Conservation (phyloP, 345 rosid genomes). For the Salix koriyanagi region DNA sequence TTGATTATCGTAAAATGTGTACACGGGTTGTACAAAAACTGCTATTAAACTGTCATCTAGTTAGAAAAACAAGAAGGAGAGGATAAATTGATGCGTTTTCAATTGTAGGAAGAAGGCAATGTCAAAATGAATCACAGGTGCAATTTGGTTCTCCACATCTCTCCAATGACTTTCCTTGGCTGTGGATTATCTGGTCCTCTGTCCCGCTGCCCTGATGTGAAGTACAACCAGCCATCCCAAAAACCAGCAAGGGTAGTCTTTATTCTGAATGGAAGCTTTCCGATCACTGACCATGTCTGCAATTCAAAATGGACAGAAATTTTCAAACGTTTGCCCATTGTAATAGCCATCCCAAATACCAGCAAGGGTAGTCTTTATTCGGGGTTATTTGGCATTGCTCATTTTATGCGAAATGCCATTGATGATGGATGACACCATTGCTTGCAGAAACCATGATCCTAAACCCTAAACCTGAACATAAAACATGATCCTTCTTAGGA, state of each 20-base stretch:
- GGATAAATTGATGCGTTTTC: neutral
- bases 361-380: no score
- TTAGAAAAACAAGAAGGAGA: neutral
- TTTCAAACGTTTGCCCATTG: neutral
- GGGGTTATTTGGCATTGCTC: neutral
- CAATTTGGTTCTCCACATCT: constrained; percentile 80
- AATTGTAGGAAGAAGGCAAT: neutral
- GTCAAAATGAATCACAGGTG: constrained; percentile 24
- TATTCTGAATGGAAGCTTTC: constrained; percentile 72
- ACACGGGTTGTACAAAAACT: neutral
- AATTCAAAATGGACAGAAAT: constrained; percentile 2
- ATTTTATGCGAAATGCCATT: neutral
- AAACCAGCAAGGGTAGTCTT: constrained; percentile 63
- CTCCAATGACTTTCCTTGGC: constrained; percentile 67
- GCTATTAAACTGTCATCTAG: neutral
- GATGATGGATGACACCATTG: neutral
- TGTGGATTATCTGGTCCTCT: constrained; percentile 79
- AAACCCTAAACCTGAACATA: neutral
- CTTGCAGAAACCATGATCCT: no score
- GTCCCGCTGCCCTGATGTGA: constrained; percentile 81
- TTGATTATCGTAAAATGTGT: neutral
- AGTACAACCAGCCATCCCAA: constrained; percentile 79
- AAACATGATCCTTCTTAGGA: neutral
- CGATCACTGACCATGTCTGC: constrained; percentile 85
- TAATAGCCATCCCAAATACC: neutral